phyloP scores from a whole-genome alignment of 306 rosid species.

The Rosa lucieae region DNA sequence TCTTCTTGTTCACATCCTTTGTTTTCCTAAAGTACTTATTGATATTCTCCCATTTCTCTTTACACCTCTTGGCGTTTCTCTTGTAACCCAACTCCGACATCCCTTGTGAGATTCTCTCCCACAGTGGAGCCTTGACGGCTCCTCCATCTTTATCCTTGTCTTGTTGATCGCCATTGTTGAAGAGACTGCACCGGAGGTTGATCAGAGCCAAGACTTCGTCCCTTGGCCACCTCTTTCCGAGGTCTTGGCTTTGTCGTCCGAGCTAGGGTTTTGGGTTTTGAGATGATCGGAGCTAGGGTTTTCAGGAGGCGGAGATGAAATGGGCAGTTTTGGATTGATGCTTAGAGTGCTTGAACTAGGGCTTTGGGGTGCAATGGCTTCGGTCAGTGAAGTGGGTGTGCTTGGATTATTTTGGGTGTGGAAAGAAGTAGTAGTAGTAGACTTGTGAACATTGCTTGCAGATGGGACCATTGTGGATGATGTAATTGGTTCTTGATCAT shows the following conservation, averaged over 20 bases:
- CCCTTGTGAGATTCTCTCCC: conserved; percentile 94
- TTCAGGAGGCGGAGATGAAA: conserved; percentile 13
- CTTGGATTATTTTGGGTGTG: conserved; percentile 21
- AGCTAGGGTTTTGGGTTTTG: conserved; percentile 22
- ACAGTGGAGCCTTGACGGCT: conserved; percentile 55
- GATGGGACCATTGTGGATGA: conserved; percentile 20
- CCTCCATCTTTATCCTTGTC: conserved; percentile 30
- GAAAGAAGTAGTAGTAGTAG: conserved; percentile 5
- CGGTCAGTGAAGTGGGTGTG: conserved; percentile 13
- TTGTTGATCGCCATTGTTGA: conserved; percentile 27
- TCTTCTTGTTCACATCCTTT: conserved; percentile 63
- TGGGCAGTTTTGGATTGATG: conserved; percentile 21
- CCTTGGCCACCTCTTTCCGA: conserved; percentile 86
- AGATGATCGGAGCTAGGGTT: conserved; percentile 16
- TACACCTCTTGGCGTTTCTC: conserved; percentile 87
- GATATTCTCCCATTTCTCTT: conserved; percentile 95
- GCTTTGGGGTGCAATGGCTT: conserved; percentile 32
- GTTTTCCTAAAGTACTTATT: conserved; percentile 91
- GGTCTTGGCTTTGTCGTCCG: conserved; percentile 38
- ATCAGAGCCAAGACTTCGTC: conserved; percentile 82
- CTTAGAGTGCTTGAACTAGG: conserved; percentile 38
- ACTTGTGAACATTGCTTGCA: not conserved
- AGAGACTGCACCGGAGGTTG: conserved; percentile 60
- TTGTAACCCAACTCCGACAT: conserved; percentile 73
- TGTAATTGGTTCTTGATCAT: conserved; percentile 8